phyloP scores from a whole-genome alignment of 768 basidiomycete species.

The Termitomyces sp. region DNA sequence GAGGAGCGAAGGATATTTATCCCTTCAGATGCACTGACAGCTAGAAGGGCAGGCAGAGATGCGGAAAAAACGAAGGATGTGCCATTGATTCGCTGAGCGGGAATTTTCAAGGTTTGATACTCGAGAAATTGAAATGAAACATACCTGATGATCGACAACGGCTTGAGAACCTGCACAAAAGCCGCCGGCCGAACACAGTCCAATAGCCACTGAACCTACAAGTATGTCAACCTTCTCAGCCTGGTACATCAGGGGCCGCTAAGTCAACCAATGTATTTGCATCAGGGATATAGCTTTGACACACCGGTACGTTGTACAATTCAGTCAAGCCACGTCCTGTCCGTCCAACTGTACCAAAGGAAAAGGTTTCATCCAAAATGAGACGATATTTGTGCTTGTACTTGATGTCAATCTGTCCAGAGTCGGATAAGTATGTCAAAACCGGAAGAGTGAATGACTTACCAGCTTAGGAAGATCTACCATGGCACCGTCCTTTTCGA shows the following conservation, averaged over 20 bases:
- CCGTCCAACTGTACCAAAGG: constrained; percentile 88
- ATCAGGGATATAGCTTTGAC: constrained; percentile 18
- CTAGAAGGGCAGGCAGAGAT: constrained; percentile 84
- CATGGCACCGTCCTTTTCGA: constrained; percentile 92
- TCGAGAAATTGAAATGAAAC: background rate
- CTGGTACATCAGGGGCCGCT: constrained; percentile 27
- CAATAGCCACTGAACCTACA: constrained; percentile 84
- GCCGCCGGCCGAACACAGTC: constrained; percentile 80
- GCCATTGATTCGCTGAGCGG: constrained; percentile 82
- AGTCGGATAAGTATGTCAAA: background rate
- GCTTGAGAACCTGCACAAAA: constrained; percentile 89
- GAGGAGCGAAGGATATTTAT: constrained; percentile 74
- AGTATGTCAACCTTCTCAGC: constrained; percentile 91
- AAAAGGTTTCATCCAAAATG: constrained; percentile 90
- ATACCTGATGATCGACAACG: constrained; percentile 85
- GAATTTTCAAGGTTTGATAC: background rate
- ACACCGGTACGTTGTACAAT: constrained; percentile 86
- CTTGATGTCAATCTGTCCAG: constrained; percentile 82
- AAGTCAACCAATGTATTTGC: background rate
- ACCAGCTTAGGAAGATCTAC: constrained; percentile 90
- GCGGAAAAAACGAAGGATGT: constrained; percentile 96
- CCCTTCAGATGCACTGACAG: constrained; percentile 82
- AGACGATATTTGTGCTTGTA: constrained; percentile 93
- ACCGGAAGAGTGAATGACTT: constrained; percentile 23
- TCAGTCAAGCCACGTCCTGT: constrained; percentile 96